These are phyloP conservation scores for Pleurozium schreberi DNA, from an alignment of 225 moss, liverwort and hornwort species.

Conservation along the genomic window DNA sequence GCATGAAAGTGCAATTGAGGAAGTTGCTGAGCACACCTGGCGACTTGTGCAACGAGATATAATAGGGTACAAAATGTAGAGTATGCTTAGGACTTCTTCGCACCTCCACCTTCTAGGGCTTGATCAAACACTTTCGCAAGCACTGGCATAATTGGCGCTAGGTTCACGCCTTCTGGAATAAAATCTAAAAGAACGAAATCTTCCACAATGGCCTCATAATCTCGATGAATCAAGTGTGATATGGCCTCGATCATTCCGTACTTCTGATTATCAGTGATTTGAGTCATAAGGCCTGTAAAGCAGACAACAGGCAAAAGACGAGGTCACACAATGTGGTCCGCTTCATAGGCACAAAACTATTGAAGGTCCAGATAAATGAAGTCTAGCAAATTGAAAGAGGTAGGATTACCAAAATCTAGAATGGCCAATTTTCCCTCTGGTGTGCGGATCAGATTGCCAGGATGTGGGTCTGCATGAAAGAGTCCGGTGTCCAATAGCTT, in stretches of 20 bases:
- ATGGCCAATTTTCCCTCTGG: constrained; percentile 89
- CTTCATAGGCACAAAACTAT: not conserved
- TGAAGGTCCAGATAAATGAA: not conserved
- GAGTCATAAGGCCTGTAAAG: constrained; percentile 80
- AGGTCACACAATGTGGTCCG: not conserved
- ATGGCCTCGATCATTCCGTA: constrained; percentile 99
- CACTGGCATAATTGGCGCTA: constrained; percentile 96
- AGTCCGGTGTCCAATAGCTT: constrained; percentile 92
- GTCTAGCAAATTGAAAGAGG: not conserved
- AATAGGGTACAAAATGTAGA: not conserved
- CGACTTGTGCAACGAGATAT: not conserved
- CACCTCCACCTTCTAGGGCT: constrained; percentile 96
- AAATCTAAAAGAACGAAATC: constrained; percentile 93
- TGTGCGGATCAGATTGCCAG: constrained; percentile 95
- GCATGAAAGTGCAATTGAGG: not conserved
- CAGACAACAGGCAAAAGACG: not conserved
- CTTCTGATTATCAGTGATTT: constrained; percentile 95
- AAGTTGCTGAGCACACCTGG: not conserved
- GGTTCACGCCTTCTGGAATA: constrained; percentile 83
- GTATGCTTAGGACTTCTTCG: constrained; percentile 40
- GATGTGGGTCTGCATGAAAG: constrained; percentile 98
- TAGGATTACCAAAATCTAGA: constrained; percentile 72
- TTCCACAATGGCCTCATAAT: constrained; percentile 95
- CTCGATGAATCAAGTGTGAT: constrained; percentile 90
- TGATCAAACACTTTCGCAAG: constrained; percentile 97